Base-by-base conservation (phyloP, 345 rosid species). In the Carallia pectinifolia region DNA sequence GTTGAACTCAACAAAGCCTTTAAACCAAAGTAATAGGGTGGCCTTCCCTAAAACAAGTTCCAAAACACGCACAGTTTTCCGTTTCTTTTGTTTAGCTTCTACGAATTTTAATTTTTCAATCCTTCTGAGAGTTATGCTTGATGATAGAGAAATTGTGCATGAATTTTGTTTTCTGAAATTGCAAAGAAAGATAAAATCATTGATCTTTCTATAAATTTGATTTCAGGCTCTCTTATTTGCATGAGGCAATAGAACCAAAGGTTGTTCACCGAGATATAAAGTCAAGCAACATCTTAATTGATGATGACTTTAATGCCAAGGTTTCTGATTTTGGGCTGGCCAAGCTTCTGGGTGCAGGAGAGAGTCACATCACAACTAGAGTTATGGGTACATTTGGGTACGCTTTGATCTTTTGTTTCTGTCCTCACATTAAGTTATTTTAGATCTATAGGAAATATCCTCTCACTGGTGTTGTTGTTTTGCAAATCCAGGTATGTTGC, bases 381-480 rank as follows among this genome's bases (percentile, higher is more conserved):
- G 99, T 95, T 60, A 95, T 95, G 98, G 99, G 99, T 50, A 95
- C 99, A 66, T 90, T 95, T 79, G 99, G 99, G 99, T 95, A 85
- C 27, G 84, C 67, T 55, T 66, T 31, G 13, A 58, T 37, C 38
- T 71, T 53, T 62, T 81, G 36, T 37, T 17, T 29, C 6, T 4
- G 1, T 9, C 27, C 44, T 10, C 29, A 66, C 44, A 36, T 36
- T 61, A 64, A 89, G 86, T 65, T 58, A 44, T 6, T 23, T 23
- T 65, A 55, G 27, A 69, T 44, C 50, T 58, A 72, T 92, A 61
- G 72, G 34, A 53, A 61, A 23, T 52, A 58, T 75, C 65, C 71
- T 68, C 61, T 70, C 65, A 58, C 58, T 17, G 53, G 44, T 29
- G 52, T 90, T 56, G 61, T n/a, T 50, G 30, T 69, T 33, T 67